Conservation (phyloP, 2,329 filamentous ascomycete species). For the Colletotrichum melonis region DNA sequence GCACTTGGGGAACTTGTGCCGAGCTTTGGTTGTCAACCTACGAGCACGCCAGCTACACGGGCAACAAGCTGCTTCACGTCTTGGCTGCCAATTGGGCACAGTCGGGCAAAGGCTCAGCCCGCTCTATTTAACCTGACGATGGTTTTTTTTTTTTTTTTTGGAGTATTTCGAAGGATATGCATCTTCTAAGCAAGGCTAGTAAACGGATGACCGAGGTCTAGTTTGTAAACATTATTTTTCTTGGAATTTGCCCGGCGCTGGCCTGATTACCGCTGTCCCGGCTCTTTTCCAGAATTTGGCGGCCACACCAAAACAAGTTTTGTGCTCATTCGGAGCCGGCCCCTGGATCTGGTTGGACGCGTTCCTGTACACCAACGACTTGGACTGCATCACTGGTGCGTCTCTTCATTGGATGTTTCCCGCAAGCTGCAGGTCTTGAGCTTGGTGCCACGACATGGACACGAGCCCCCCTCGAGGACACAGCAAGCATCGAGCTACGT, state of each 20-base stretch:
- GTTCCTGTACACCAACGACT: constrained; percentile 31
- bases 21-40: not conserved
- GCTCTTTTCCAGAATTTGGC: not conserved
- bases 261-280: not conserved
- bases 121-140: not conserved
- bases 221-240: not conserved
- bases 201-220: not conserved
- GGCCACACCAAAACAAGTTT: constrained; percentile 32
- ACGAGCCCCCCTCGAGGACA: constrained; percentile 28
- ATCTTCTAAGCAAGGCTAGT: not conserved
- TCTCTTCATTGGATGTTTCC: constrained; percentile 18
- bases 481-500: constrained; percentile 1
- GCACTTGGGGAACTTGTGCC: constrained; percentile 17
- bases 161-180: not conserved
- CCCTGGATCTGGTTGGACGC: constrained; percentile 25
- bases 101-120: not conserved
- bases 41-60: not conserved
- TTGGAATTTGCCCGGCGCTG: constrained; percentile 1
- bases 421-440: constrained; percentile 14
- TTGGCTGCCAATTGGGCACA: not conserved
- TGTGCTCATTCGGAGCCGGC: constrained; percentile 1
- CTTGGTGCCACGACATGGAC: constrained; percentile 30
- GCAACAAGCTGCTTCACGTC: not conserved
- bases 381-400: constrained; percentile 12
- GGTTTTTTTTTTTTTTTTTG: too few relatives aligned